Conservation (phyloP, 2,329 filamentous ascomycete genomes). For the Pestalotiopsis sp. region DNA sequence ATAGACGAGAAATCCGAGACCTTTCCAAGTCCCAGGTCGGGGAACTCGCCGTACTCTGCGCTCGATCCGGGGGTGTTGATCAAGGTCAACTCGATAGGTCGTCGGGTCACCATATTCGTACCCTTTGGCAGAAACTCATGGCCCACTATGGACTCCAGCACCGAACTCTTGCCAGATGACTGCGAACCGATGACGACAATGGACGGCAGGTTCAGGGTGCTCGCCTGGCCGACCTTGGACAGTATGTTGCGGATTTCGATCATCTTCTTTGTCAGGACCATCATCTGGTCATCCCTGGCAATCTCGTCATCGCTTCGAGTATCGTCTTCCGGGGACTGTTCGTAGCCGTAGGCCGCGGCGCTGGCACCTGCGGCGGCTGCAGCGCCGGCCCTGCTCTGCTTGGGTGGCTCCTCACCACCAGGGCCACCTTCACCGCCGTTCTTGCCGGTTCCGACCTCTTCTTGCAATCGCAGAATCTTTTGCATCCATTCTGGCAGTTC, state of each 20-base stretch:
- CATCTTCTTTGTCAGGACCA: conserved; percentile 99
- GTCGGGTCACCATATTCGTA: conserved; percentile 96
- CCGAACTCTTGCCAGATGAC: conserved; percentile 97
- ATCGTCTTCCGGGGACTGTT: conserved; percentile 68
- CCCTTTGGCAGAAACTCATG: conserved; percentile 98
- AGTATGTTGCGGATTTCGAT: conserved; percentile 96
- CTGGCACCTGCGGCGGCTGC: conserved; percentile 71
- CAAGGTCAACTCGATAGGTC: conserved; percentile 93
- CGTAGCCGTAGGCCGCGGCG: conserved; percentile 78
- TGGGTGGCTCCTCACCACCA: conserved; percentile 56
- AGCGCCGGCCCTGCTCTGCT: conserved; percentile 61
- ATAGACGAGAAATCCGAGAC: conserved; percentile 92
- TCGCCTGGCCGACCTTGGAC: conserved; percentile 89
- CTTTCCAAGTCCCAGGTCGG: conserved; percentile 84
- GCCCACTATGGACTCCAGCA: conserved; percentile 93
- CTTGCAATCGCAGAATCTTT: conserved; percentile 66
- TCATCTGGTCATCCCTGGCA: conserved; percentile 96
- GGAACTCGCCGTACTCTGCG: conserved; percentile 94
- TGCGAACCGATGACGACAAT: conserved; percentile 99
- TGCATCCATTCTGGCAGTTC: conserved; percentile 78
- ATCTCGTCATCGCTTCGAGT: conserved; percentile 62
- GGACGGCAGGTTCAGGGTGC: conserved; percentile 83
- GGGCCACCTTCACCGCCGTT: conserved; percentile 47
- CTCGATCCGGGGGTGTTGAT: conserved; percentile 90
- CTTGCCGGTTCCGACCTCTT: conserved; percentile 56